Evolutionary conservation across 2,329 filamentous ascomycete genomes (phyloP).

Genomic region (Uncinocarpus reesii): DNA sequence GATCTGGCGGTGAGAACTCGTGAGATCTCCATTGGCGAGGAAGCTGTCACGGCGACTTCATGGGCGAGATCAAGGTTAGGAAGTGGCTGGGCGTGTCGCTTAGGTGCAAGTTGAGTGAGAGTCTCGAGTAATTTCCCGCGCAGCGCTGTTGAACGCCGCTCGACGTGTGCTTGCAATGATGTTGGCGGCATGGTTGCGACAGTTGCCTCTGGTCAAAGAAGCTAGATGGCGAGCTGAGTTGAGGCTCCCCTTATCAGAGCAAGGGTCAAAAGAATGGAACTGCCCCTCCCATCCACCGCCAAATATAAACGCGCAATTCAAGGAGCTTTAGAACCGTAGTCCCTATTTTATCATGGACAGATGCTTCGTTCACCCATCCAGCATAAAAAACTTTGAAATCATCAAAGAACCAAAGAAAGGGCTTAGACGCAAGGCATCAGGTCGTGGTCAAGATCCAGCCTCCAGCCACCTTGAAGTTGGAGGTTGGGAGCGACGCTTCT

Average conservation of each 20-base stretch:
- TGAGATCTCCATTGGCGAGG: conserved; percentile 19
- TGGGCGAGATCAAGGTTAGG: background rate
- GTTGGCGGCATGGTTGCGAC: conserved; percentile 2
- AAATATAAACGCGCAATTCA: background rate
- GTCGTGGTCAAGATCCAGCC: too few species aligned
- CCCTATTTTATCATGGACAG: too few species aligned
- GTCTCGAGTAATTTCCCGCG: background rate
- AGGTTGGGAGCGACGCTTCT: conserved; percentile 7
- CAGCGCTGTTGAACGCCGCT: background rate
- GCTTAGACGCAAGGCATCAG: too few species aligned
- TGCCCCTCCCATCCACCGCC: background rate
- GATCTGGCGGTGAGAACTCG: conserved; percentile 25
- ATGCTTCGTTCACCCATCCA: background rate
- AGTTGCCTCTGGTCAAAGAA: background rate
- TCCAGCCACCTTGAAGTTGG: too few species aligned
- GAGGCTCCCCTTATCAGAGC: background rate
- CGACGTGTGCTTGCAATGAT: background rate
- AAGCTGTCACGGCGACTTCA: background rate
- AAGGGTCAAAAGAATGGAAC: background rate
- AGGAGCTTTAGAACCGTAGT: too few species aligned
- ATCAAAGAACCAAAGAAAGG: background rate
- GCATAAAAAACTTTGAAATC: background rate
- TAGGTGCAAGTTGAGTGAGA: background rate
- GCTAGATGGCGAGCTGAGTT: background rate
- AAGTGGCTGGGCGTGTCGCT: background rate